A percentile compares a stretch with the other conserved stretches of the same genome.
Conservation (phyloP, 192 early-diverging fungal species). For the Helicostylum pulchrum region DNA sequence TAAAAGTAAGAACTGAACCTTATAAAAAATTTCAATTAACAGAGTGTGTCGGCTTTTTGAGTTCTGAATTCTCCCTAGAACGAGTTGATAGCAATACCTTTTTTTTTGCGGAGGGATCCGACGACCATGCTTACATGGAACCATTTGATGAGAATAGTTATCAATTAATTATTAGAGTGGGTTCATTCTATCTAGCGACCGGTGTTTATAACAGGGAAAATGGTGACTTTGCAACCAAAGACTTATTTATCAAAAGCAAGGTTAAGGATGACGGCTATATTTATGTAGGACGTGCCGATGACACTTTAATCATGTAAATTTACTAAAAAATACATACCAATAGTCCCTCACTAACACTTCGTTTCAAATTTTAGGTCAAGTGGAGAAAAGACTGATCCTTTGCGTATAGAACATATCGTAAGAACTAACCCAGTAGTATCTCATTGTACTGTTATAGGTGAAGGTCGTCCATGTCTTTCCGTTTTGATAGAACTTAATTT, state of each 20-base stretch:
- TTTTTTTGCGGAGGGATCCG: too few species aligned
- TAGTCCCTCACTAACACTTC: too few species aligned
- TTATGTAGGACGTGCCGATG: constrained; percentile 19
- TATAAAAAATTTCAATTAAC: too few species aligned
- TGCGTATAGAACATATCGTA: constrained; percentile 21
- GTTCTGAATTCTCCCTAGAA: background rate
- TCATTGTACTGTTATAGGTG: constrained; percentile 15
- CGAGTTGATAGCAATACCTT: background rate
- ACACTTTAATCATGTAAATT: constrained; percentile 12
- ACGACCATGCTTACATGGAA: background rate
- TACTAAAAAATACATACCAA: background rate
- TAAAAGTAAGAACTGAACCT: too few species aligned
- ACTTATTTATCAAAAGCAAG: constrained; percentile 7
- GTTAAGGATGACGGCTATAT: background rate
- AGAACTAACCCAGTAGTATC: constrained; percentile 1
- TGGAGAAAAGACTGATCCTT: constrained; percentile 34
- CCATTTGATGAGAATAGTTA: background rate
- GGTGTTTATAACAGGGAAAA: constrained; percentile 9
- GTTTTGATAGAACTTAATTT: constrained; percentile 2
- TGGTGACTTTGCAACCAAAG: constrained; percentile 23
- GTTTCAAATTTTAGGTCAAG: constrained; percentile 9
- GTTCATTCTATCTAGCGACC: constrained; percentile 6
- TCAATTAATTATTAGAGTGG: constrained; percentile 3
- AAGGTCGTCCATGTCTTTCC: background rate
- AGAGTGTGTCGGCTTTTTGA: background rate